Base-by-base conservation (phyloP, 495 filamentous ascomycete species). In the Lophiotrema nucula region DNA sequence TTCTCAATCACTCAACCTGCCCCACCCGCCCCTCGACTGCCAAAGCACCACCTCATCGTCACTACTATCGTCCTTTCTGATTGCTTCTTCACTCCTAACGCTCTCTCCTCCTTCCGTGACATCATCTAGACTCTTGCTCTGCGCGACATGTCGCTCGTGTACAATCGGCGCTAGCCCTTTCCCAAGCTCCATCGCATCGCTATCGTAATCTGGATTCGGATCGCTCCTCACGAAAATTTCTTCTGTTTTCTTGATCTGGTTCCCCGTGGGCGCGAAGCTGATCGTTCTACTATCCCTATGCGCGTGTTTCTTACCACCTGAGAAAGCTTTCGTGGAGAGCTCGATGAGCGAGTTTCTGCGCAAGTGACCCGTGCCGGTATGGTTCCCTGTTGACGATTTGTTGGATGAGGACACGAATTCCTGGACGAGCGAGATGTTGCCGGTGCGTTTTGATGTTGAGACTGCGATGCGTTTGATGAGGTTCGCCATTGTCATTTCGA, bases 401-500 rank as follows among this genome's bases (percentile, higher is more conserved):
- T 47, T 42, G 49, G 38, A 31, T 2, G 49, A 41, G 15, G 56
- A 59, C 18, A 8, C 26, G 44, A 60, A 60, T 44, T 60, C 57
- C 19, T 47, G 16, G n/a, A 49, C 39, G 35, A 60, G 8, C 1
- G 57, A 33, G 49, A 11, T 24, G 44, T 60, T 60, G 27, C 57
- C 57, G 8, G 33, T 54, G 41, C 49, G 49, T 24, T 35, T 37
- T 5, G 57, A 60, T 2, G 50, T 48, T 10, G 48, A 53, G 21
- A 60, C 25, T n/a, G 57, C 57, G 26, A 60, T 60, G 28, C 49
- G 48, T 25, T 60, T 60, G 31, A 60, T 60, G 28, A 60, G 43
- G 26, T 60, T 54, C 11, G 57, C 57, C 57, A 60, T 60, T 4
- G 33, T 49, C 57, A 60, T 60, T 26, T 60, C 57, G 31, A 60